Evolutionary conservation across 768 basidiomycete species (phyloP), one percentile per base, ranked within the genome.

Genomic region (Rickenella mellea): DNA sequence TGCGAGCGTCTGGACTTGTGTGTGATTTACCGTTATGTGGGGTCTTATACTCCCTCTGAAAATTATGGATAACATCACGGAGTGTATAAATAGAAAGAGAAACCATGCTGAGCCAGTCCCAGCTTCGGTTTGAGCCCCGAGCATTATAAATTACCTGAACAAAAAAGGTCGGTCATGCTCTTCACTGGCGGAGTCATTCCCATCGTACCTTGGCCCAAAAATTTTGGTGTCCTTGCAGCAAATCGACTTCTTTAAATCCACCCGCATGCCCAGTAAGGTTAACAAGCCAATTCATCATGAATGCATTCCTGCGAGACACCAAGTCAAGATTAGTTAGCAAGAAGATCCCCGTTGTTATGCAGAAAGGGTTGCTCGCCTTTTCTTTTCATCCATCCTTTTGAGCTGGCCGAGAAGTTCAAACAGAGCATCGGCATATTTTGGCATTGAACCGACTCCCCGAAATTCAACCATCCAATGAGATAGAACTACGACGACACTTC

Each of bases 351-450:
- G 29, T 10, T 10, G 29, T 10, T 30, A 30, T 15, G n/a, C n/a
- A n/a, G n/a, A n/a, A 10, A 30, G 29, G 29, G 29, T 15, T 30
- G 15, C 29, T 30, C 10, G 15, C 29, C 29, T 10, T 15, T 15
- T 30, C 10, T 10, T 30, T 10, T 10, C 10, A 30, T 40, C 12
- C 39, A 17, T 26, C 7, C 15, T 27, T 24, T 47, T 42, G 2
- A 63, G 22, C 31, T 62, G 55, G 26, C 60, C 57, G 2, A 61
- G 43, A 2, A 60, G 22, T 28, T 56, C 53, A 1, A 62, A 44
- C 58, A 62, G 59, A 38, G 61, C 58, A 39, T 64, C 41, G 1
- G 60, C 58, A 44, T 66, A 66, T 42, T 62, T 66, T 0, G 56
- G 46, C 49, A 48, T 49, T 0, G 56, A 41, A 0, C 60, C 60